Evolutionary conservation across 148 eudicot genomes (phyloP).

Genomic region (Rhododendron williamsianum): DNA sequence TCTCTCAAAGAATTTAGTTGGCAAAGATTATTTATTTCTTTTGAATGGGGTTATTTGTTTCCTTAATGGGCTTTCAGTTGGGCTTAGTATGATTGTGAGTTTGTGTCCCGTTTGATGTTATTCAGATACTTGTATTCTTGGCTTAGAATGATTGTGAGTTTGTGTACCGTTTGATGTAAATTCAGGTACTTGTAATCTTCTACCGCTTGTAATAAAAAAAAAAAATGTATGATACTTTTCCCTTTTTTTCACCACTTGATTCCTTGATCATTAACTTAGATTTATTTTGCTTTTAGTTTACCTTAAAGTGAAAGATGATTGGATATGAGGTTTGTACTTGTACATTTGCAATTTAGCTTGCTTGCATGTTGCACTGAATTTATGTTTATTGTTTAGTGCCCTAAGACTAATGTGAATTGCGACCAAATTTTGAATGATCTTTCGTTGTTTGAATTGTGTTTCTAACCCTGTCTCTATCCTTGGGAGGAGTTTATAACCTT

Average conservation of each 20-base stretch:
- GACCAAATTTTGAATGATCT: neutral
- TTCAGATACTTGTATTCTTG: neutral
- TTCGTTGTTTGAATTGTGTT: constrained; percentile 4
- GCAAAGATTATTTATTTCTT: too few species aligned
- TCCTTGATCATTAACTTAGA: neutral
- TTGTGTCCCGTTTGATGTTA: neutral
- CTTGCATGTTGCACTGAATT: neutral
- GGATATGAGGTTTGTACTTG: neutral
- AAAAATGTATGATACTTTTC: neutral
- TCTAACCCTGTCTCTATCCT: neutral
- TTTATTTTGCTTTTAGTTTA: neutral
- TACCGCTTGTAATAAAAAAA: too few species aligned
- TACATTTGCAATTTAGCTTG: neutral
- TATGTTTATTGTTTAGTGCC: neutral
- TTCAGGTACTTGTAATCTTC: neutral
- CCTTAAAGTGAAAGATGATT: neutral
- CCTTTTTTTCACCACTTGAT: neutral
- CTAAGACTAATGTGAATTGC: neutral
- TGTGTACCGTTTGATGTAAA: neutral
- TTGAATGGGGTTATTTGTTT: neutral
- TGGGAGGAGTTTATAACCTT: neutral
- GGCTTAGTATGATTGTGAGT: neutral
- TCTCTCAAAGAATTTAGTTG: too few species aligned
- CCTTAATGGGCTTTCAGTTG: neutral
- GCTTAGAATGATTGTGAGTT: neutral